phyloP scores from a whole-genome alignment of 371 early-diverging fungal genomes.

The Mycotypha africana region DNA sequence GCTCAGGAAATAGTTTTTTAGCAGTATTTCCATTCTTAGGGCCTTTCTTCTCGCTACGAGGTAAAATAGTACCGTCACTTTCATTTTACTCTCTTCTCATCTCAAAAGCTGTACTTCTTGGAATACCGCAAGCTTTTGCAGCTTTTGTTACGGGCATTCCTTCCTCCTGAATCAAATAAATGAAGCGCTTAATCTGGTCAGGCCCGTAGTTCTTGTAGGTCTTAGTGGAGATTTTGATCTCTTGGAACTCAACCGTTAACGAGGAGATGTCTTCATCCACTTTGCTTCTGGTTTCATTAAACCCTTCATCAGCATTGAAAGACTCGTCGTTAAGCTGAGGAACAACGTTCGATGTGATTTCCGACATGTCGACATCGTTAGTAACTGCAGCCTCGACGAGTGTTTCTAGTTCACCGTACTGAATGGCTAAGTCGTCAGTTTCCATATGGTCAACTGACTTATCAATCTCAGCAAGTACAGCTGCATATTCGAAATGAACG shows the following conservation, averaged over 20 bases:
- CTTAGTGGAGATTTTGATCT: conserved; percentile 1
- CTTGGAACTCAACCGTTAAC: conserved; percentile 2
- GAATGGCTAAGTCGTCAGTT: too few relatives aligned
- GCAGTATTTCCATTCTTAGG: too few relatives aligned
- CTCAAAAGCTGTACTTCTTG: conserved; percentile 1
- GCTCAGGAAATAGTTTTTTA: conserved; percentile 4
- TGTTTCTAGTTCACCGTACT: too few relatives aligned
- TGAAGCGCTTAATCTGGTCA: conserved; percentile 4
- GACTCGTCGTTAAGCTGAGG: too few relatives aligned
- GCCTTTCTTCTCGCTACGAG: too few relatives aligned
- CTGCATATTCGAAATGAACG: conserved; percentile 6
- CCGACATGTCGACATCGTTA: too few relatives aligned
- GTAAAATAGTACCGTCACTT: too few relatives aligned
- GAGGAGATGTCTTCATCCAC: too few relatives aligned
- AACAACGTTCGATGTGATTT: too few relatives aligned
- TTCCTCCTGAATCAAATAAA: conserved; percentile 5
- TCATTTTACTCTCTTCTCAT: conserved; percentile 3
- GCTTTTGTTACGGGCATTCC: conserved; percentile 9
- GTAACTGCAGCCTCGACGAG: too few relatives aligned
- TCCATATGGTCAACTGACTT: not conserved
- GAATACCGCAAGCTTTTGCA: conserved; percentile 1
- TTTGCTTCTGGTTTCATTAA: too few relatives aligned
- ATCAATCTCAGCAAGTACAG: not conserved
- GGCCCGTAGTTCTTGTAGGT: conserved; percentile 3
- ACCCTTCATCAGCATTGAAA: too few relatives aligned